These are phyloP conservation scores for Thelonectria olida DNA, from an alignment of 2,329 filamentous ascomycete genomes.

Conservation along the genomic window DNA sequence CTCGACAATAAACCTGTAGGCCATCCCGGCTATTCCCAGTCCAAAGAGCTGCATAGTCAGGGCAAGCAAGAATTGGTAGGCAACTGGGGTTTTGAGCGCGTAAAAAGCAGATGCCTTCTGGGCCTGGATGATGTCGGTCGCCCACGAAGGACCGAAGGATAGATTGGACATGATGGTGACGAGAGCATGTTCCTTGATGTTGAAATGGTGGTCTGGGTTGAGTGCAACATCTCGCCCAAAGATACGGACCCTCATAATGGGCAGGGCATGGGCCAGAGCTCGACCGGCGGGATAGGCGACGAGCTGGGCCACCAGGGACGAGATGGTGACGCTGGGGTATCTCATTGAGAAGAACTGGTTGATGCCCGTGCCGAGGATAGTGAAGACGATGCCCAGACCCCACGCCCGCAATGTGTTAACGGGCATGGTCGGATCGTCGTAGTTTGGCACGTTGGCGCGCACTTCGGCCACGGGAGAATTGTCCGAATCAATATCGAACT, in stretches of 20 bases:
- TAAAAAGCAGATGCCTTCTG: conserved; percentile 46
- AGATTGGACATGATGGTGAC: conserved; percentile 60
- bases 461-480: conserved; percentile 16
- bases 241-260: conserved; percentile 41
- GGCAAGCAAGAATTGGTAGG: conserved; percentile 49
- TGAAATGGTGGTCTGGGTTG: conserved; percentile 54
- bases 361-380: conserved; percentile 55
- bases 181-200: conserved; percentile 57
- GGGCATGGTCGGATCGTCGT: conserved; percentile 21
- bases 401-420: conserved; percentile 53
- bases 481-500: conserved; percentile 26
- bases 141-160: conserved; percentile 54
- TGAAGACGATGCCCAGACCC: conserved; percentile 55
- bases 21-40: conserved; percentile 50
- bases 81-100: conserved; percentile 49
- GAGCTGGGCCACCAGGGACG: conserved; percentile 55
- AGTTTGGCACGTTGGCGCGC: conserved; percentile 17
- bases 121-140: conserved; percentile 57
- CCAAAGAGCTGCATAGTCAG: conserved; percentile 50
- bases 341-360: conserved; percentile 58
- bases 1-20: conserved; percentile 47
- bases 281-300: conserved; percentile 54
- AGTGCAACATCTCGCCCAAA: conserved; percentile 36
- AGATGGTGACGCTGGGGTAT: conserved; percentile 56
- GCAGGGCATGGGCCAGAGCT: conserved; percentile 49